Evolutionary conservation across 2,329 filamentous ascomycete genomes (phyloP), one percentile per base, ranked within the genome.

Genomic region (Aspergillus alliaceus): DNA sequence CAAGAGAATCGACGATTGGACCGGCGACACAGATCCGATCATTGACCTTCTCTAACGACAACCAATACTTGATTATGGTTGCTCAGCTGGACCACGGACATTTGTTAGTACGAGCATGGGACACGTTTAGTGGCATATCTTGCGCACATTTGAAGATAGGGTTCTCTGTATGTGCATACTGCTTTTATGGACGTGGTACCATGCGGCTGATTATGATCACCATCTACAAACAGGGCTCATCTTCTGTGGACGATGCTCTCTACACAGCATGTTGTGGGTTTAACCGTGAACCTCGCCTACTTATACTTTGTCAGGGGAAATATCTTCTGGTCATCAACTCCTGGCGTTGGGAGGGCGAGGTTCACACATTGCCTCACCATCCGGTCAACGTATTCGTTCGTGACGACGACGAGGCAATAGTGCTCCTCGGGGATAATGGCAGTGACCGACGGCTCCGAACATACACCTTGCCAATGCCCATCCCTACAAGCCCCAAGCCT

Each of bases 51-150:
- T 61, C 59, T 2, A 54, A 37, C 15, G 42, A 61, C 27, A 53
- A 52, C 2, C 47, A 51, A 15, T 63, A 58, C 35, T 48, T 63
- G 2, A 52, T 61, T 5, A 54, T 59, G n/a, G 29, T 61, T 8
- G 34, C 48, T 3, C 59, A 61, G 46, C 22, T 46, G 11, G 44
- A 54, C 9, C 51, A 46, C 3, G 24, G 24, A 5, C 29, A 47
- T n/a, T 47, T 63, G 2, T 52, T 34, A 11, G 56, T 63, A 15
- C 46, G 56, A 4, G 54, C 51, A 3, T 63, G 60, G 60, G 52
- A 59, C 4, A 61, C 59, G 2, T 32, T 53, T 27, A 47, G 40
- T 20, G 60, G 59, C 6, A 51, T 32, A 6, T 49, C 42, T 8
- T 56, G 49, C 34, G 47, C 24, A n/a, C 32, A 57, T 20, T 35